Evolutionary conservation across 257 asterid species (phyloP).

Genomic region (Solanum ossicruentum): DNA sequence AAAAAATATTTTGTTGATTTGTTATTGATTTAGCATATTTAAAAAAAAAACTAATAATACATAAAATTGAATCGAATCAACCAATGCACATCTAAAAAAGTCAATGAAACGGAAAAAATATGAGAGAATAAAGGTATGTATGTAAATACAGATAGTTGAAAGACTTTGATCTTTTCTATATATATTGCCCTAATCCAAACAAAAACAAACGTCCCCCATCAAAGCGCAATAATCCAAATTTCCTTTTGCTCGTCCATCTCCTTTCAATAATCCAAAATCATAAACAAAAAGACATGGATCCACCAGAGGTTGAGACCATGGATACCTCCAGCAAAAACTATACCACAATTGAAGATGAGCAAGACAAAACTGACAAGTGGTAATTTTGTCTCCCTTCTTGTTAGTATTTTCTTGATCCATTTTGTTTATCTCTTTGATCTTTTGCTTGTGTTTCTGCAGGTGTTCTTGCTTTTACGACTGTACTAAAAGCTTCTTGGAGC

Average conservation of each 20-base stretch:
- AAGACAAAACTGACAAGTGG: conserved; percentile 48
- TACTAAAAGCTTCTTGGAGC: conserved; percentile 30
- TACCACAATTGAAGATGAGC: conserved; percentile 40
- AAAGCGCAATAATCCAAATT: neutral
- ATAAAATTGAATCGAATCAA: too few relatives aligned
- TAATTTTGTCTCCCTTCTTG: neutral
- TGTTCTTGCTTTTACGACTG: conserved; percentile 63
- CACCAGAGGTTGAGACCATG: conserved; percentile 47
- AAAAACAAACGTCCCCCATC: neutral
- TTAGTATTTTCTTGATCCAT: neutral
- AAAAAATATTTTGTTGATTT: too few relatives aligned
- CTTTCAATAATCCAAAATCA: neutral
- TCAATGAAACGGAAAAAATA: too few relatives aligned
- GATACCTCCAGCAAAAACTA: conserved; percentile 12
- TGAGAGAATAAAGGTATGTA: too few relatives aligned
- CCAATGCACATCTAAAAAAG: too few relatives aligned
- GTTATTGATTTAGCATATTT: too few relatives aligned
- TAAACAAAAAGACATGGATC: conserved; percentile 26
- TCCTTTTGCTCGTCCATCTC: too few relatives aligned
- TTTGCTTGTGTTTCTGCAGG: conserved; percentile 24
- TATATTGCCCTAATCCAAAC: neutral
- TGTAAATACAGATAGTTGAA: too few relatives aligned
- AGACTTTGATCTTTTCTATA: too few relatives aligned
- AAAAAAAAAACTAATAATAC: too few relatives aligned
- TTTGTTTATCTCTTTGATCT: neutral